Evolutionary conservation across 768 basidiomycete species (phyloP).

Genomic region (Russula compacta): DNA sequence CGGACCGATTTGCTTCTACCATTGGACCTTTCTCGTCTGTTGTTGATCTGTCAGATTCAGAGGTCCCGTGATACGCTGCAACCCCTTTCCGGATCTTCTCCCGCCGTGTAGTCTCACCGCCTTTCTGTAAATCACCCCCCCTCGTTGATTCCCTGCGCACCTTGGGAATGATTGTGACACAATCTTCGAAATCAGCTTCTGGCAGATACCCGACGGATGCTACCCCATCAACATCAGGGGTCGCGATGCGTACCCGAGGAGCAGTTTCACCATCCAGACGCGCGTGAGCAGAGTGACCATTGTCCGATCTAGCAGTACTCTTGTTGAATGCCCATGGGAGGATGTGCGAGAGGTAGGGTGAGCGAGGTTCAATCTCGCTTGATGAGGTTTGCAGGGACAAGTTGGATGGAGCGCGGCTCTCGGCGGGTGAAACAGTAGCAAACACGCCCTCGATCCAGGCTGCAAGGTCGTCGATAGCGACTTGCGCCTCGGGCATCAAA

Average conservation of each 20-base stretch:
- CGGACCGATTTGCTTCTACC: neutral
- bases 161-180: constrained; percentile 64
- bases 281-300: neutral
- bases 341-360: constrained; percentile 12
- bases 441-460: constrained; percentile 90
- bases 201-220: constrained; percentile 36
- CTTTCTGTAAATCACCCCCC: constrained; percentile 18
- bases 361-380: neutral
- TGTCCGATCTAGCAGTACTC: neutral
- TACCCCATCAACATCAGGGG: constrained; percentile 12
- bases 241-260: constrained; percentile 10
- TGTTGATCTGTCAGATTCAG: neutral
- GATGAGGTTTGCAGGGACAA: constrained; percentile 2
- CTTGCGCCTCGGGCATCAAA: constrained; percentile 73
- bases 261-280: neutral
- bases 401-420: neutral
- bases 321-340: constrained; percentile 14
- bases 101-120: constrained; percentile 19
- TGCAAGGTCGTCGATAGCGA: constrained; percentile 72
- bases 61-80: neutral
- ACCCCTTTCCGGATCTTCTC: constrained; percentile 10
- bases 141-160: constrained; percentile 27
- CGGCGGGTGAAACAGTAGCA: constrained; percentile 17
- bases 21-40: neutral
- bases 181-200: constrained; percentile 58